phyloP scores from a whole-genome alignment of 495 filamentous ascomycete genomes.

The Podospora pseudocomata region DNA sequence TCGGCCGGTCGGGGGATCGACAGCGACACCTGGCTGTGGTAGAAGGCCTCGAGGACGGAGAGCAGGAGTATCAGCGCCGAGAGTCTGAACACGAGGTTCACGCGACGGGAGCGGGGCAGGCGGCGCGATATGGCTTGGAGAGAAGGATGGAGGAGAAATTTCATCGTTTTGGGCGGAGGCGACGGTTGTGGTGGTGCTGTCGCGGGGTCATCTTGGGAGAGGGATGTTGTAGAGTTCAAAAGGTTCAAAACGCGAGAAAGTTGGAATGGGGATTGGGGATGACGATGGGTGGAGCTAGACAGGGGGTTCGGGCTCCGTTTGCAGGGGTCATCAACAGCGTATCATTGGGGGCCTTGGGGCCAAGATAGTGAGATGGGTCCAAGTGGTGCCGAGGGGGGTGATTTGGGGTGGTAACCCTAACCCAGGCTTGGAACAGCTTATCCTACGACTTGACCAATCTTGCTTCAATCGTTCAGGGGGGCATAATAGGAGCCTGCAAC shows the following conservation, averaged over 20 bases:
- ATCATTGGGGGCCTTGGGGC: neutral
- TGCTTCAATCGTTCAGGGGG: too few relatives aligned
- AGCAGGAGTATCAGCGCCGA: constrained; percentile 16
- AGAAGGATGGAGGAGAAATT: neutral
- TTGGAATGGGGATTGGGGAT: neutral
- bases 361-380: neutral
- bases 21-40: constrained; percentile 31
- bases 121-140: neutral
- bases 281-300: neutral
- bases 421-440: neutral
- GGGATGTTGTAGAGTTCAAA: neutral
- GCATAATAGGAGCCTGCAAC: too few relatives aligned
- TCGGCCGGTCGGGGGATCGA: constrained; percentile 31
- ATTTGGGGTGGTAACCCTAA: neutral
- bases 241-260: neutral
- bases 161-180: neutral
- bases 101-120: neutral
- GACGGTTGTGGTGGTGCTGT: neutral
- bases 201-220: neutral
- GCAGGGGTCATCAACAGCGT: neutral
- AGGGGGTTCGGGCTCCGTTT: neutral
- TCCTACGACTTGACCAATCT: too few relatives aligned
- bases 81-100: neutral
- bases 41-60: constrained; percentile 19
- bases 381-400: neutral